Conservation (phyloP, 1,284 basidiomycete species). For the Apiotrichum akiyoshidainum region DNA sequence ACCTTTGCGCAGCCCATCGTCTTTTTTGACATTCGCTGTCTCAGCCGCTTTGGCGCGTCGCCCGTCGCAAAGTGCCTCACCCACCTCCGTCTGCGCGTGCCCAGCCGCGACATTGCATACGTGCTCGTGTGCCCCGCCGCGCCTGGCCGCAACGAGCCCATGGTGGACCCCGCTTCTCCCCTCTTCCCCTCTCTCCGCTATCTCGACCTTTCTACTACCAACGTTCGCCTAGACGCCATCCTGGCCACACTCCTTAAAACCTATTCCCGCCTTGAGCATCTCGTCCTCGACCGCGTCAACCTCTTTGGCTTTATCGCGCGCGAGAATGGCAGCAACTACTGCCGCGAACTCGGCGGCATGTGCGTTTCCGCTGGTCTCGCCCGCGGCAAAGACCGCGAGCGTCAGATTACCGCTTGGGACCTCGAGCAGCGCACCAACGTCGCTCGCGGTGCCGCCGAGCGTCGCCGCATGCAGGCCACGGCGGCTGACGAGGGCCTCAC, state of each 20-base stretch:
- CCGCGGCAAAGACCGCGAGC: constrained; percentile 46
- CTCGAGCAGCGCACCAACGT: constrained; percentile 32
- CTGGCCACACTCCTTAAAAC: constrained; percentile 38
- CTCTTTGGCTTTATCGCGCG: constrained; percentile 49
- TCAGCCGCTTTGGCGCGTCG: constrained; percentile 45
- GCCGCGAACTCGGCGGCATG: constrained; percentile 42
- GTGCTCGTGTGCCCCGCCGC: constrained; percentile 33
- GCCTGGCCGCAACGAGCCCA: constrained; percentile 4
- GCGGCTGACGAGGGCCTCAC: constrained; percentile 5
- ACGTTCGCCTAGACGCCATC: constrained; percentile 47
- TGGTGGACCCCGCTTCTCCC: constrained; percentile 1
- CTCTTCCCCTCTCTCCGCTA: constrained; percentile 46
- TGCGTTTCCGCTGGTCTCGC: constrained; percentile 42
- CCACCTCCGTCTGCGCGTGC: constrained; percentile 49
- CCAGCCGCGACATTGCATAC: constrained; percentile 44
- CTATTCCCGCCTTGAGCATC: constrained; percentile 44
- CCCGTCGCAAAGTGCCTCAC: constrained; percentile 43
- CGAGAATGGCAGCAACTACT: constrained; percentile 43
- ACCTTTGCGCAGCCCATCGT: constrained; percentile 53
- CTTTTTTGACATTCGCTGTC: constrained; percentile 51
- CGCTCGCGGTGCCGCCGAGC: constrained; percentile 33
- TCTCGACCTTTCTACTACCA: constrained; percentile 53
- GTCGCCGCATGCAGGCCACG: constrained; percentile 6
- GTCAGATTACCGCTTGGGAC: constrained; percentile 45
- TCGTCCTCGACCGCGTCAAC: constrained; percentile 51